Evolutionary conservation across 208 protist genomes (phyloP), one percentile per base, ranked within the genome.

Genomic region (Trypanosoma cruzi): DNA sequence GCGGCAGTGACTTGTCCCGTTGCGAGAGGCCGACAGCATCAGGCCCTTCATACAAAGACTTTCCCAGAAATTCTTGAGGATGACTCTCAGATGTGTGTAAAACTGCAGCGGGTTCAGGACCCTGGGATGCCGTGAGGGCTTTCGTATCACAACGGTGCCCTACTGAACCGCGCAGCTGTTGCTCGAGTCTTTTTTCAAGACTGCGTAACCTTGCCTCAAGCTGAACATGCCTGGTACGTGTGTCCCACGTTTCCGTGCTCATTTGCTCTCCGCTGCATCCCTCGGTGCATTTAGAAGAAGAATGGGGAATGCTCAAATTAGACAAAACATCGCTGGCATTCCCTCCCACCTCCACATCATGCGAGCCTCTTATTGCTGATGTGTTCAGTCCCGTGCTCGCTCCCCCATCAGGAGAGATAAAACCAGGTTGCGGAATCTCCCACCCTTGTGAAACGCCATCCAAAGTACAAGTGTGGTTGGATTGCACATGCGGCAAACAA

Each of bases 181-280:
- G 74, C 70, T 82, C 75, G 11, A 81, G 78, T 7, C 84, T 73
- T 20, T 69, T 68, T 46, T 84, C 82, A 49, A 89, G 70, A 44
- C 78, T 54, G 5, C 73, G 72, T 28, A 89, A 68, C 59, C 84
- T 73, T 64, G 81, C 75, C n/a, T 79, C 84, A 37, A 82, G 63
- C 71, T 78, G 50, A 61, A 62, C 1, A 49, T 60, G 28, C 56
- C 60, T 31, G 37, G 13, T 36, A 46, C 11, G 6, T 34, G 26
- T 40, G 13, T 32, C 28, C 24, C 10, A 4, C n/a, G 20, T 0
- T 20, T 64, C 44, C 11, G 6, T 22, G 1, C 24, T 6, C 14
- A 49, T 24, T 8, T 28, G 14, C 40, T 46, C 29, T 8, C n/a
- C 42, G 13, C 1, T 1, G 16, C 55, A 13, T 42, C 28, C 28